Evolutionary conservation across 345 rosid genomes (phyloP), one percentile per base, ranked within the genome.

Genomic region (Bruguiera parviflora): DNA sequence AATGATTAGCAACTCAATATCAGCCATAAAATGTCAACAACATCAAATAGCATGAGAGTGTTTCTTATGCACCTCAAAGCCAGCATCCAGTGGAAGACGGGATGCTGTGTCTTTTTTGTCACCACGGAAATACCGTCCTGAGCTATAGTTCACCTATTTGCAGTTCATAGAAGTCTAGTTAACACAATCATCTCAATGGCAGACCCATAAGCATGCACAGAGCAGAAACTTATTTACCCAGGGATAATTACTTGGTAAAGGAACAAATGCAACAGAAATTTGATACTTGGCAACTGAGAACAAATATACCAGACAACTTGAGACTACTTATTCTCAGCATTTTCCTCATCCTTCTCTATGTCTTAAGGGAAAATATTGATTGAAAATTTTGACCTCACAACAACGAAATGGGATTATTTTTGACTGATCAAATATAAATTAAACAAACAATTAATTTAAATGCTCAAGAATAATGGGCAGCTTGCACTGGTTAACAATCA

Each of bases 21-120:
- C 37, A 65, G 58, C 39, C 55, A 27, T 59, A 68, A 61, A 51
- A 52, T 66, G 65, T 68, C 70, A 63, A 70, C 49, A 66, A 61
- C 62, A 63, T 46, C 22, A 53, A 72, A 66, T 69, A 57, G 46
- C 49, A 60, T n/a, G 39, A 56, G 31, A 25, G 46, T 16, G 58
- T 28, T 32, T 35, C 28, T 63, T 21, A 58, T 28, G 1, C 70
- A 91, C 98, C 96, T 94, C 98, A 79, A 94, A 94, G 71, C 98
- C 98, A 73, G 95, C 91, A 85, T 91, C 96, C 71, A 94, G 86
- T 8, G 98, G 98, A 77, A 91, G 95, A 75, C 43, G 86, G 37
- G 98, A 84, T 28, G 27, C 68, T 51, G 71, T 27, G 66, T 78
- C 79, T 32, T 66, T 79, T 47, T 53, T 65, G 21, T 71, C 77